Base-by-base conservation (phyloP, 805 yeast species). In the Cyberlindnera maclurae region DNA sequence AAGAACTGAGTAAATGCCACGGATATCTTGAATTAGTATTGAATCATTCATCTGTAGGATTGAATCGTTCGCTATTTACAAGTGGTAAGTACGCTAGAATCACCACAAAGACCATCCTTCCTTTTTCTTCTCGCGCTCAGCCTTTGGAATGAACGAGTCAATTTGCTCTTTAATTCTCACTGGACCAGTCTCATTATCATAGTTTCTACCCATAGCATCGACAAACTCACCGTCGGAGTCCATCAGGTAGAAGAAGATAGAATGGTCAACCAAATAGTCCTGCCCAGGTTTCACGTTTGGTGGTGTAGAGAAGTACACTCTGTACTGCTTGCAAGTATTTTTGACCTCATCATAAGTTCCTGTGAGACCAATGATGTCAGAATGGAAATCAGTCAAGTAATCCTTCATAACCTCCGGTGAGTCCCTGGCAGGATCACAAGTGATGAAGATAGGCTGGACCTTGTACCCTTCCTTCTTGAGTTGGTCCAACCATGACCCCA, bases 251-350 rank as follows among this genome's bases (percentile, higher is more conserved):
- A 90, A 90, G 75, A 93, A 93, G 42, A 93, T 88, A 3, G 97
- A 90, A 63, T 93, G 98, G 58, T 93, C 98, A 26, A 93, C 98
- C 44, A 93, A 70, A 58, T 93, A 93, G 52, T 93, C 96, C 62
- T 93, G 95, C 15, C 97, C 97, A 0, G 95, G 93, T 58, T 88
- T 86, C 34, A 93, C 82, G 56, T 87, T 77, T 18, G 89, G 84
- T 3, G 98, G 98, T 1, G 98, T 93, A n/a, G 96, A 86, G 62
- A 93, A 93, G 62, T 93, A 93, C 12, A 93, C 98, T 49, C 98
- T 73, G 64, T 79, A 93, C 50, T 79, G 77, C 62, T 88, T 93
- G 67, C 98, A 93, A 38, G 81, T 74, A 45, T 73, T 71, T 62
- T 88, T 90, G 43, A 93, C 77, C 43, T 81, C 80, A 26, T 87